Evolutionary conservation across 805 yeast genomes (phyloP), one percentile per base, ranked within the genome.

Genomic region (Ogataea glucozyma): DNA sequence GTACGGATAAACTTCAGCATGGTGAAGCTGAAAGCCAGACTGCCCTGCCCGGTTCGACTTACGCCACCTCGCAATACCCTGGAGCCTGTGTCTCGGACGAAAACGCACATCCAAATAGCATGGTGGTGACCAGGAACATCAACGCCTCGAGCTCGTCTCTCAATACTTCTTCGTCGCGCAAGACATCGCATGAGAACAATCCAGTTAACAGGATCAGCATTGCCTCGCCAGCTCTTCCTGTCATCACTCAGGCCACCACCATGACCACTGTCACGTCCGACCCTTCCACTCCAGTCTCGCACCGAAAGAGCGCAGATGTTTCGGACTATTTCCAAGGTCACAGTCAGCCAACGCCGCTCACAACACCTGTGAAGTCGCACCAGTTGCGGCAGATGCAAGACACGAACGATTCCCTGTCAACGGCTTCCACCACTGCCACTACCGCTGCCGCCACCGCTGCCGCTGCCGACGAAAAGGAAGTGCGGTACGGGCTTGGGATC

Each of bases 161-260:
- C 18, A 47, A 40, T 30, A 54, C 58, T 2, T 23, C 52, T 9
- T 50, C 58, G 7, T 53, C 60, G 1, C 48, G 53, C 20, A 52
- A 46, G 26, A 39, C 54, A 5, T 51, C 53, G 1, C 52, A 48
- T 27, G 53, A 51, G 27, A 45, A 45, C 12, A 63, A 63, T 39
- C 66, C 67, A 2, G 50, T 60, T 27, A 49, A 48, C 24, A 54
- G 57, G 39, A 50, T 64, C 17, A 51, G 62, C 21, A 40, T 61
- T 7, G 65, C 66, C 1, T 51, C 64, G 1, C 66, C 67, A 11
- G 69, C 69, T 1, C 43, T 64, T 22, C 69, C 69, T 11, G 62
- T 64, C 6, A 62, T 64, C 2, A 64, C 69, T 2, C 65, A 61
- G 31, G 65, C 69, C 12, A 64, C 69, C 1, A 64, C 69, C 2